These are phyloP conservation scores for Lablab purpureus DNA, from an alignment of 306 rosid species.

Conservation along the genomic window DNA sequence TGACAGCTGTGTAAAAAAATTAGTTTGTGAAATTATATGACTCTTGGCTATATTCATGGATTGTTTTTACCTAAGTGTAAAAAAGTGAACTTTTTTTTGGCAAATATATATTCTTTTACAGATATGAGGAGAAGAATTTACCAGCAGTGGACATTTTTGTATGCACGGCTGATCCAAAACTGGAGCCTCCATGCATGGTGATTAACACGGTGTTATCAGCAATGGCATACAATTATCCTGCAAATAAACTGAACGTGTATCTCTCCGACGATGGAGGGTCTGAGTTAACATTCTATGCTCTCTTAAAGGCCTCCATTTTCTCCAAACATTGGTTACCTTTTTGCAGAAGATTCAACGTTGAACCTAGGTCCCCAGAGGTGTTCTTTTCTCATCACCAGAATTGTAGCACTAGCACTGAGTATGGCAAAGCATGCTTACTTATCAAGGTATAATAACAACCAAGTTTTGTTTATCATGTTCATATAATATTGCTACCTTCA, in stretches of 20 bases:
- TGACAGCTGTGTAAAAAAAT: too few species aligned
- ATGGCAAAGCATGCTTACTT: conserved; percentile 44
- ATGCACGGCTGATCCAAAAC: conserved; percentile 76
- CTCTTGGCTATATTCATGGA: too few species aligned
- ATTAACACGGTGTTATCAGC: conserved; percentile 68
- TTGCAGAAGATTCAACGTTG: conserved; percentile 60
- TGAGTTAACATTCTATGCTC: conserved; percentile 70
- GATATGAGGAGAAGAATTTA: conserved; percentile 56
- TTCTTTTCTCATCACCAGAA: conserved; percentile 48
- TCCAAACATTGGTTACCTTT: conserved; percentile 74
- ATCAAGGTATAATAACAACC: conserved; percentile 54
- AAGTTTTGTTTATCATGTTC: background rate
- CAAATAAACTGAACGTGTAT: conserved; percentile 65
- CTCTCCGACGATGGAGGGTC: conserved; percentile 83
- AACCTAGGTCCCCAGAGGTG: conserved; percentile 66
- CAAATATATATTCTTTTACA: conserved; percentile 16
- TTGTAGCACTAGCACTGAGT: background rate
- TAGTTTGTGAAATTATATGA: too few species aligned
- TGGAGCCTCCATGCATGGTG: conserved; percentile 79
- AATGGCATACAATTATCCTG: conserved; percentile 65
- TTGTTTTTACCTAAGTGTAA: background rate
- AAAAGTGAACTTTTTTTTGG: background rate
- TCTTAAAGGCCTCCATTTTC: conserved; percentile 63
- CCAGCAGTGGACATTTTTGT: conserved; percentile 68
- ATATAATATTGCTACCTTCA: background rate